phyloP scores from a whole-genome alignment of 2,329 filamentous ascomycete genomes.

The Aureobasidium sp. region DNA sequence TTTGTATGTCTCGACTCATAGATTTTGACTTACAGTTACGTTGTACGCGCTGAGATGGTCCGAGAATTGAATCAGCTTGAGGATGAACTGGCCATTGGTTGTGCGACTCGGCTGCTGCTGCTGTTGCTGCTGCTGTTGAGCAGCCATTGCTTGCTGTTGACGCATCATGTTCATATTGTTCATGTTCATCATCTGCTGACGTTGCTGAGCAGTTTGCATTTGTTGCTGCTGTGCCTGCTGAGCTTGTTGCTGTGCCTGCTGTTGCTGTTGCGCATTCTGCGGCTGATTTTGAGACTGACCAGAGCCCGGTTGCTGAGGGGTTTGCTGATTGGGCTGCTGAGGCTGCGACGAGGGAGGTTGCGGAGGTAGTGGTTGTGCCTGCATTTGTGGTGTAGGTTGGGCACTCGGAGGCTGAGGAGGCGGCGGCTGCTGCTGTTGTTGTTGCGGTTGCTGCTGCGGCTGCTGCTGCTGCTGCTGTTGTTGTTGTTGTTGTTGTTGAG shows the following conservation, averaged over 20 bases:
- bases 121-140: constrained; percentile 16
- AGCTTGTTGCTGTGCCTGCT: constrained; percentile 21
- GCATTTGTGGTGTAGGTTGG: constrained; percentile 15
- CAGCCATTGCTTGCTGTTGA: constrained; percentile 18
- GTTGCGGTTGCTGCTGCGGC: constrained; percentile 6
- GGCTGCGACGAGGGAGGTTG: constrained; percentile 13
- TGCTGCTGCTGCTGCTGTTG: background rate
- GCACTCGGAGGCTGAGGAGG: constrained; percentile 15
- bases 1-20: background rate
- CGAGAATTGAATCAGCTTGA: constrained; percentile 47
- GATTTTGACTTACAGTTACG: constrained; percentile 8
- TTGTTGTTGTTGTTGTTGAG: no score
- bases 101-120: constrained; percentile 17
- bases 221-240: constrained; percentile 14
- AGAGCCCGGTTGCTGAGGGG: constrained; percentile 29
- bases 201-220: constrained; percentile 20
- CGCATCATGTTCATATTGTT: constrained; percentile 12
- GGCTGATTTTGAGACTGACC: constrained; percentile 29
- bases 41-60: constrained; percentile 48
- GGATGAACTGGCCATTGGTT: constrained; percentile 35
- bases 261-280: constrained; percentile 37
- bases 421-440: constrained; percentile 14
- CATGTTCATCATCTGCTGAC: constrained; percentile 18
- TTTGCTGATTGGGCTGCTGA: constrained; percentile 28
- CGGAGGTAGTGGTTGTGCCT: constrained; percentile 15